phyloP scores from a whole-genome alignment of 78 protist genomes.

The Chrysochromulina parva region DNA sequence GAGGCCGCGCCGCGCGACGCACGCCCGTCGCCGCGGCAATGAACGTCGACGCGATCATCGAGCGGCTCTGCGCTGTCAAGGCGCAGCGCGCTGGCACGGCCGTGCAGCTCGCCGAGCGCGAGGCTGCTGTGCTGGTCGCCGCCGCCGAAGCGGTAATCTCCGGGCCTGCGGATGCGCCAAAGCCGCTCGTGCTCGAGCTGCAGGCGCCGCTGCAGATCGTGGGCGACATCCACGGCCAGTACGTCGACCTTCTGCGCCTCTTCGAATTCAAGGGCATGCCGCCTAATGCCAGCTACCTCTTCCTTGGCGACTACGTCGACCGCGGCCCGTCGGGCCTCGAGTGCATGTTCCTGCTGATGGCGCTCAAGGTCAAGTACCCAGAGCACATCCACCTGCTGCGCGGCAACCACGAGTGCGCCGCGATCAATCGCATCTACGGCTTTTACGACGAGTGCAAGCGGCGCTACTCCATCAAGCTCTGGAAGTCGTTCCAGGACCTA shows the following conservation, averaged over 20 bases:
- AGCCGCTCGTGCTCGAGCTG: conserved; percentile 94
- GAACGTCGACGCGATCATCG: conserved; percentile 84
- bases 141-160: conserved; percentile 87
- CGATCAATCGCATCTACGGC: conserved; percentile 59
- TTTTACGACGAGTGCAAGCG: conserved; percentile 53
- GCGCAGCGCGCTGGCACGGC: conserved; percentile 85
- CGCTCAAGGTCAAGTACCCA: conserved; percentile 53
- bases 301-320: conserved; percentile 92
- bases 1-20: no score
- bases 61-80: conserved; percentile 82
- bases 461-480: conserved; percentile 13
- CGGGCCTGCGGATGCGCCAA: conserved; percentile 31
- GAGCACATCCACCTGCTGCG: conserved; percentile 72
- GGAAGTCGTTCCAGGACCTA: conserved; percentile 26
- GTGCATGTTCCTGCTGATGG: conserved; percentile 37
- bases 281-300: conserved; percentile 99
- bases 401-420: conserved; percentile 54
- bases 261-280: conserved; percentile 99
- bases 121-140: conserved; percentile 70
- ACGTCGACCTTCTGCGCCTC: conserved; percentile 95
- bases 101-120: conserved; percentile 82
- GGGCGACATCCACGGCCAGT: conserved; percentile 99
- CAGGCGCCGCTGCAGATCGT: conserved; percentile 95
- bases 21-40: background rate
- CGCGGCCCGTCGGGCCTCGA: conserved; percentile 48